A percentile compares a stretch with the other conserved stretches of the same genome.
Conservation (phyloP, 495 filamentous ascomycete genomes). For the Neurospora intermedia region DNA sequence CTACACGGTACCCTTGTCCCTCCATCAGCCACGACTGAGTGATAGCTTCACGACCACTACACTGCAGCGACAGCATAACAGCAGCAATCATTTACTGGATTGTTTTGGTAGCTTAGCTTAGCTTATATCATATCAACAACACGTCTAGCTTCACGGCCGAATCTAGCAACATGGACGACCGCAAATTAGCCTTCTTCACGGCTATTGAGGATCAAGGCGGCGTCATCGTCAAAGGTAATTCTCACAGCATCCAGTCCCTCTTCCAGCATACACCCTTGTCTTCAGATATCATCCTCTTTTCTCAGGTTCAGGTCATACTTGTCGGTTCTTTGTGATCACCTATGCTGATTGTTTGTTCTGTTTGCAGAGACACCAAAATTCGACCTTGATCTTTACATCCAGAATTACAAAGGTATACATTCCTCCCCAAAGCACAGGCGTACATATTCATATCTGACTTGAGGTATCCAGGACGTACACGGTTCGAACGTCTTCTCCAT, state of each 20-base stretch:
- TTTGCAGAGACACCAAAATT: constrained; percentile 72
- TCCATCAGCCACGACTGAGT: not conserved
- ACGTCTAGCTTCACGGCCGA: not conserved
- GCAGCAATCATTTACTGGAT: not conserved
- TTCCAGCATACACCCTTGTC: not conserved
- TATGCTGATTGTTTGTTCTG: not conserved
- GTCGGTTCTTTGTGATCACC: not conserved
- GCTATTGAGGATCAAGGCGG: constrained; percentile 32
- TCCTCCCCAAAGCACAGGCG: not conserved
- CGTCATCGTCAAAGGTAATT: constrained; percentile 36
- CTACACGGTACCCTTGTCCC: not conserved
- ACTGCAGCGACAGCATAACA: not conserved
- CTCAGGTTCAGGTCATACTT: not conserved
- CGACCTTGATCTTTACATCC: constrained; percentile 84
- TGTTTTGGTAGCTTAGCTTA: not conserved
- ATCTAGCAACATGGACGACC: constrained; percentile 12
- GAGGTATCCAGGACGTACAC: constrained; percentile 48
- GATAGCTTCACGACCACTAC: not conserved
- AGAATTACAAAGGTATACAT: constrained; percentile 71
- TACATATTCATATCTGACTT: not conserved
- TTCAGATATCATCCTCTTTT: not conserved
- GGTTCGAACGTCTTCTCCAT: constrained; percentile 66
- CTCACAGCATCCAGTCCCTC: not conserved
- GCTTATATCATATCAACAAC: not conserved
- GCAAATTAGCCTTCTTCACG: constrained; percentile 32